Base-by-base conservation (phyloP, 352 stramenopile species). In the Phytophthora multivora region DNA sequence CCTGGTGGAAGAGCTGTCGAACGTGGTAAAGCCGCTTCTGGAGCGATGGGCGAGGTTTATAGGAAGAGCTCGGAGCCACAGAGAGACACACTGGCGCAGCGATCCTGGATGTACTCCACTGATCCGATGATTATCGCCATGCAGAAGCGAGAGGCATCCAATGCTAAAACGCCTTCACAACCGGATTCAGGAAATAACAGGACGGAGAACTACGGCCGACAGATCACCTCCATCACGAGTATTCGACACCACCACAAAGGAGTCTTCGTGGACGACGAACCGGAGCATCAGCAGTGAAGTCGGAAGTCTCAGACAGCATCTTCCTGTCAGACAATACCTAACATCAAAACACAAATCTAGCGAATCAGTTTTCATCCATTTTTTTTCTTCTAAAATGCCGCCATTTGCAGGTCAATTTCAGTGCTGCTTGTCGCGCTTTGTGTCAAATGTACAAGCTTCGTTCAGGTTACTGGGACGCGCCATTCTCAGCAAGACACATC, bases 81-180 rank as follows among this genome's bases (percentile, higher is more conserved):
- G 48, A 59, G 69, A 50, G 86, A 94, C 57, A 93, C 86, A 0
- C 66, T 75, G 0, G 80, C 86, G 13, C 86, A 95, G 46, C 72
- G 86, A 26, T 83, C 86, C 31, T 95, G 83, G 83, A 66, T 91
- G 69, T 92, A 93, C 53, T 89, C 80, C 4, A 79, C 66, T 13
- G 80, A 93, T 33, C 82, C 83, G 1, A 90, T 91, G 78, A 80
- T 93, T 23, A 38, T 40, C 3, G 64, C 63, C 7, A 82, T 85
- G 63, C 69, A 81, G 11, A 69, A 73, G 31, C 73, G 66, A 40
- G 60, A 54, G 26, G 26, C 15, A 25, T 31, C 39, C 10, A 31
- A 50, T 23, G 33, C 35, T 4, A 63, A 42, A 40, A 50, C 53
- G 19, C 23, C 25, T 11, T n/a, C 16, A 23, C 49, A 74, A 11